Evolutionary conservation across 1,139 yeast species (phyloP).

Genomic region (Pichia inconspicua): DNA sequence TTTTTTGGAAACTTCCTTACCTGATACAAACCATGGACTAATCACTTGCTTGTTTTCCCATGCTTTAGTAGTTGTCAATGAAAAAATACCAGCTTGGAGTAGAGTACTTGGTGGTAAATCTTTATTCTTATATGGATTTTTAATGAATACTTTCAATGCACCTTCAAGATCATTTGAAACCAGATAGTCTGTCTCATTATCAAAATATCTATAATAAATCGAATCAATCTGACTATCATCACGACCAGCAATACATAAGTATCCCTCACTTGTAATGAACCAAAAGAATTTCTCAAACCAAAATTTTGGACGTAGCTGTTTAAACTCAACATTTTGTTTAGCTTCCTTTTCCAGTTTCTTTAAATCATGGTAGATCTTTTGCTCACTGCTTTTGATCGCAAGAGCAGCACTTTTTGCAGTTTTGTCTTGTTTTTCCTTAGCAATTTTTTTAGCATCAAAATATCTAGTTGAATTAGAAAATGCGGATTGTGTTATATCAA

Average conservation of each 20-base stretch:
- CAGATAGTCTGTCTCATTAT: conserved; percentile 57
- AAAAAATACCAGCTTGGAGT: conserved; percentile 81
- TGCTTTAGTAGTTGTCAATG: conserved; percentile 75
- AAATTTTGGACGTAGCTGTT: conserved; percentile 59
- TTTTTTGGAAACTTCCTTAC: conserved; percentile 57
- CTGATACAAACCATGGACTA: conserved; percentile 78
- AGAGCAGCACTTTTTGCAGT: conserved; percentile 71
- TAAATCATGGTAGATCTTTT: conserved; percentile 67
- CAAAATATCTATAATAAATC: conserved; percentile 70
- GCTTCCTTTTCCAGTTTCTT: conserved; percentile 59
- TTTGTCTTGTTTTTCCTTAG: conserved; percentile 69
- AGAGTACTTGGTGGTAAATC: conserved; percentile 77
- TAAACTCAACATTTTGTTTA: conserved; percentile 41
- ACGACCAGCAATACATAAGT: conserved; percentile 78
- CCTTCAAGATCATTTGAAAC: conserved; percentile 74
- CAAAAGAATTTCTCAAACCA: conserved; percentile 95
- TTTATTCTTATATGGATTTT: conserved; percentile 58
- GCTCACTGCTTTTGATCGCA: conserved; percentile 81
- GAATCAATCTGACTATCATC: conserved; percentile 81
- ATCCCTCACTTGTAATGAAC: conserved; percentile 88
- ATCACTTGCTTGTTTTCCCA: conserved; percentile 82
- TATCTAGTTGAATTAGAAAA: conserved; percentile 88
- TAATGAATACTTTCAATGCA: conserved; percentile 68
- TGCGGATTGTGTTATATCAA: conserved; percentile 66
- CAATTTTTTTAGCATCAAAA: conserved; percentile 70